Percentiles rank a stretch among this genome's conserved stretches.
Conservation (phyloP, 306 rosid species). For the Castanea crenata region DNA sequence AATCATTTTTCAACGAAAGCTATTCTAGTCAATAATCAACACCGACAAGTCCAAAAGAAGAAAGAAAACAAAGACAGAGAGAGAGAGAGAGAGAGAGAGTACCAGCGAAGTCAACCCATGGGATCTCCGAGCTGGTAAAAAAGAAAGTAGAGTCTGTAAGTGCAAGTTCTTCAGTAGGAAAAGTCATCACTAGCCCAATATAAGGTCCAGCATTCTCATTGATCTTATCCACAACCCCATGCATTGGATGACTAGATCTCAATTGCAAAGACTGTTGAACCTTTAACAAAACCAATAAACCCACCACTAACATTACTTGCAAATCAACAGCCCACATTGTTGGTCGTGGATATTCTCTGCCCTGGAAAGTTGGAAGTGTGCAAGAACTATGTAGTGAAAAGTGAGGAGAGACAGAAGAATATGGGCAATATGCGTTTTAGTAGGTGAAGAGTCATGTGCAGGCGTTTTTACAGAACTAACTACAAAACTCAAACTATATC, state of each 20-base stretch:
- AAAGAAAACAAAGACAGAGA: not conserved
- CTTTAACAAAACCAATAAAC: not conserved
- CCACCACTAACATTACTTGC: not conserved
- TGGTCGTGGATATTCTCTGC: not conserved
- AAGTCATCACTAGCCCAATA: conserved; percentile 21
- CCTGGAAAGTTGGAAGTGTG: not conserved
- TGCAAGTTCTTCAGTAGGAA: conserved; percentile 2
- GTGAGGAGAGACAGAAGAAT: not conserved
- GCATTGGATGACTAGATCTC: conserved; percentile 3
- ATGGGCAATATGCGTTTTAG: not conserved
- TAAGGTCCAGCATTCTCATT: conserved; percentile 17
- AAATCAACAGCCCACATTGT: not conserved
- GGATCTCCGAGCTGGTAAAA: conserved; percentile 14
- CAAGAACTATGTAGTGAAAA: not conserved
- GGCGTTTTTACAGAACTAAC: no score
- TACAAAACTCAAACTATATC: no score
- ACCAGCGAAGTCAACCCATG: conserved; percentile 24
- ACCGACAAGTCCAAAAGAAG: not conserved
- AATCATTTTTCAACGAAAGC: not conserved
- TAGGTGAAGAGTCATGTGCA: no score
- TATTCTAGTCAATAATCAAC: not conserved
- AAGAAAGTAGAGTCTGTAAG: conserved; percentile 9
- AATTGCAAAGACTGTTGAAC: conserved; percentile 7
- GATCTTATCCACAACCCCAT: conserved; percentile 7
- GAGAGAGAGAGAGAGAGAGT: not conserved